A percentile compares a stretch with the other conserved stretches of the same genome.
Evolutionary conservation across 345 rosid species (phyloP).

Genomic region (Luvunga scandens): DNA sequence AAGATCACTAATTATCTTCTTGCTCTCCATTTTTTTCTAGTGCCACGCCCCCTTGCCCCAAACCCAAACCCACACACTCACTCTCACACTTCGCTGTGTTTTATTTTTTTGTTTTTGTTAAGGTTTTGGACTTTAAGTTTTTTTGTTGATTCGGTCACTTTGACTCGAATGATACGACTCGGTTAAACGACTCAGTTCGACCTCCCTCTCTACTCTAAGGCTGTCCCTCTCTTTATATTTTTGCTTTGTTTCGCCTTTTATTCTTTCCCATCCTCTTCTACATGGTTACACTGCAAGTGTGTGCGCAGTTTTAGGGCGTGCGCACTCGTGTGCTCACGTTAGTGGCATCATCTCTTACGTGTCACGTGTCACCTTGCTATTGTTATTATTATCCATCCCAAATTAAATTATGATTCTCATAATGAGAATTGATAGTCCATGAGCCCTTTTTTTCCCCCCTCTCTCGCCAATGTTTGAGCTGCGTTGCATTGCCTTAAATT

Average conservation of each 20-base stretch:
- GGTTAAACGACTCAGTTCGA: neutral
- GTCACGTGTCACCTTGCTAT: no score
- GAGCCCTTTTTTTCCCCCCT: no score
- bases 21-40: constrained; percentile 76
- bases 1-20: constrained; percentile 46
- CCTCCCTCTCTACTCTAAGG: neutral
- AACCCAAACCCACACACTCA: constrained; percentile 18
- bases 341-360: neutral
- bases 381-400: neutral
- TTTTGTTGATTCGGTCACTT: constrained; percentile 16
- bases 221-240: constrained; percentile 9
- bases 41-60: constrained; percentile 51
- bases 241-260: constrained; percentile 16
- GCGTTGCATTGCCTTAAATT: neutral
- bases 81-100: constrained; percentile 26
- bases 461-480: no score
- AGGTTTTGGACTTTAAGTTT: constrained; percentile 9
- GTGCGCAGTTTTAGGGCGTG: constrained; percentile 34
- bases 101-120: constrained; percentile 8
- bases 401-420: neutral
- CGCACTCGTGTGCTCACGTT: constrained; percentile 16
- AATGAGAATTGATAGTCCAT: neutral
- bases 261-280: constrained; percentile 21
- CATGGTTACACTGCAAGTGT: constrained; percentile 39
- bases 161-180: constrained; percentile 33